These are phyloP conservation scores for Nicotiana attenuata DNA, from an alignment of 257 asterid genomes.

Conservation along the genomic window DNA sequence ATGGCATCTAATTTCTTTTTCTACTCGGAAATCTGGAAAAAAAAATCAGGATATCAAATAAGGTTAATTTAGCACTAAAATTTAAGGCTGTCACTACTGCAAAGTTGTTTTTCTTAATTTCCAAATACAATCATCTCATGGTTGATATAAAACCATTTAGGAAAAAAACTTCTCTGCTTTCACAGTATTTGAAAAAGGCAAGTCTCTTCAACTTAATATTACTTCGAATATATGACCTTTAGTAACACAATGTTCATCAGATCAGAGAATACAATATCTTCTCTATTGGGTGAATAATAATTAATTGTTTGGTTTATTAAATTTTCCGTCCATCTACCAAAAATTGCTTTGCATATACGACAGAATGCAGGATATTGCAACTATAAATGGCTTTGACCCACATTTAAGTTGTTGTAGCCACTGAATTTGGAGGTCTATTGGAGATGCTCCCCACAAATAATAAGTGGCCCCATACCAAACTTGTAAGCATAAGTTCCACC, in stretches of 20 bases:
- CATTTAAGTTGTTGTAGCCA: conserved; percentile 2
- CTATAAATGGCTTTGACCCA: not conserved
- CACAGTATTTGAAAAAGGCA: too few species aligned
- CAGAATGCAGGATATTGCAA: too few species aligned
- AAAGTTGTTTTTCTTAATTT: too few species aligned
- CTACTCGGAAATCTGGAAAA: too few species aligned
- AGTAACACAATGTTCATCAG: not conserved
- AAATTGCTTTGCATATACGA: not conserved
- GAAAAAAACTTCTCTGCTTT: too few species aligned
- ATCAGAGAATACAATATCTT: not conserved
- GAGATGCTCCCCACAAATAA: conserved; percentile 11
- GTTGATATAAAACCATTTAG: too few species aligned
- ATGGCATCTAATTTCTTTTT: not conserved
- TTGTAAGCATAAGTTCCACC: conserved; percentile 18
- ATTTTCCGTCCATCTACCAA: not conserved
- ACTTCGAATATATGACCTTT: too few species aligned
- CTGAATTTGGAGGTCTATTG: conserved; percentile 9
- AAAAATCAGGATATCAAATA: too few species aligned
- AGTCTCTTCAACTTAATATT: too few species aligned
- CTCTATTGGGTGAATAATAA: not conserved
- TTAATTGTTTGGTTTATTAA: not conserved
- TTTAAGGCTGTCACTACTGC: not conserved
- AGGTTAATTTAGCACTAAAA: not conserved
- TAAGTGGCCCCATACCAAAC: conserved; percentile 13
- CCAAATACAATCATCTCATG: not conserved